phyloP scores from a whole-genome alignment of 176 grass and related monocot species.

The Hordeum vulgare region DNA sequence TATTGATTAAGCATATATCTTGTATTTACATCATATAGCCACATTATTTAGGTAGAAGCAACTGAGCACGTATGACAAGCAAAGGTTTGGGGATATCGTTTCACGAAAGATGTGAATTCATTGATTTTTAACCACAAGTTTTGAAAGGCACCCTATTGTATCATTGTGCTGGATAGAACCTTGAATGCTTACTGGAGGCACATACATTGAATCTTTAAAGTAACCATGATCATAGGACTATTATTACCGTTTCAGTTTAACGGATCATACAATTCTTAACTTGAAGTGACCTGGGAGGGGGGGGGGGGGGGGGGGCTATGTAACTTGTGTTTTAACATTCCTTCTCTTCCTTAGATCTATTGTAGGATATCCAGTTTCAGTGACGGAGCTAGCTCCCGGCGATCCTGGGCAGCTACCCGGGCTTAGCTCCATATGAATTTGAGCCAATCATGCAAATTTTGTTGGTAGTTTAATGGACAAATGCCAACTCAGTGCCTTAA shows the following conservation, averaged over 20 bases:
- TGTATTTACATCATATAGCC: background rate
- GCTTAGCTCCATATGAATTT: too few relatives aligned
- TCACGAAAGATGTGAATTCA: background rate
- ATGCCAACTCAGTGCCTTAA: too few relatives aligned
- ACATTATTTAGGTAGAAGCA: background rate
- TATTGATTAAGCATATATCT: constrained; percentile 7
- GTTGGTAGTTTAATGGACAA: too few relatives aligned
- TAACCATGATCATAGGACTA: background rate
- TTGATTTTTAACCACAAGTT: background rate
- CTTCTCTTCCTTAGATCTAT: background rate
- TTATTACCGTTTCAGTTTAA: background rate
- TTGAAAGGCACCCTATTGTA: background rate
- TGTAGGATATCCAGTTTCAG: background rate
- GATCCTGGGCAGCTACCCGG: background rate
- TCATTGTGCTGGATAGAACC: background rate
- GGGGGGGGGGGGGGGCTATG: background rate
- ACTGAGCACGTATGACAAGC: background rate
- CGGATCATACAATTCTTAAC: background rate
- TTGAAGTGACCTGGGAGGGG: background rate
- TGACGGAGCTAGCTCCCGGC: too few relatives aligned
- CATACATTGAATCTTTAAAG: background rate
- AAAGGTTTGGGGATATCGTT: background rate
- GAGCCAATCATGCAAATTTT: too few relatives aligned
- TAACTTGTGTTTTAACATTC: background rate
- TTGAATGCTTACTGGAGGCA: background rate